A percentile compares a stretch with the other conserved stretches of the same genome.
Evolutionary conservation across 116 monocot species (phyloP).

Genomic region (Phalaenopsis hybrid): DNA sequence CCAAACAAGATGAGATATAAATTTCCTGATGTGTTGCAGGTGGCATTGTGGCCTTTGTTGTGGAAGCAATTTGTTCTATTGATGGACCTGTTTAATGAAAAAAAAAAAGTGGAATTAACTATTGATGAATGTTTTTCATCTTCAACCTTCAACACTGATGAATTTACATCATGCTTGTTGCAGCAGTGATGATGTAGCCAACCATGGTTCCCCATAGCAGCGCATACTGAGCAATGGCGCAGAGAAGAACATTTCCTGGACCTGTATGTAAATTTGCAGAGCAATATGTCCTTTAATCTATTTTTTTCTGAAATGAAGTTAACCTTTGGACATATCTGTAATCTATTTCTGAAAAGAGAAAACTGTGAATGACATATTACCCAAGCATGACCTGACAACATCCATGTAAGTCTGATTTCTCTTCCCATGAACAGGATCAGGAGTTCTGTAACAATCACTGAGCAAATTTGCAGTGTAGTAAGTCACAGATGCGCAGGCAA

Average conservation of each 20-base stretch:
- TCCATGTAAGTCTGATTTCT: conserved; percentile 74
- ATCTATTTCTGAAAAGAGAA: no score
- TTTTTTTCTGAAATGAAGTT: no score
- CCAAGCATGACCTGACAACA: conserved; percentile 51
- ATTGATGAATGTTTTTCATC: not conserved
- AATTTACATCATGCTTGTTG: conserved; percentile 60
- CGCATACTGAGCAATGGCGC: conserved; percentile 41
- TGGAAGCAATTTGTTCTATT: conserved; percentile 47
- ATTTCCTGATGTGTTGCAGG: conserved; percentile 41
- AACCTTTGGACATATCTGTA: no score
- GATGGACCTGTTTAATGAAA: conserved; percentile 22
- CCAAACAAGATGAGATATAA: conserved; percentile 61
- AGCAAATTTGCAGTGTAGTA: conserved; percentile 64
- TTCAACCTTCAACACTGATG: not conserved
- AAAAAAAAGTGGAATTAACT: not conserved
- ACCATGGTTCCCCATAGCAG: conserved; percentile 68
- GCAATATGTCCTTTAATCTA: no score
- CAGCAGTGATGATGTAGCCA: conserved; percentile 53
- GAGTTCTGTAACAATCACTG: conserved; percentile 57
- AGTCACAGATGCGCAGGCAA: conserved; percentile 44
- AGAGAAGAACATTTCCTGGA: conserved; percentile 43
- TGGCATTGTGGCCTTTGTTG: conserved; percentile 27
- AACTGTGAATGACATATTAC: conserved; percentile 15
- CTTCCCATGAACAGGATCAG: conserved; percentile 58
- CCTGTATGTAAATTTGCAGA: conserved; percentile 13